Evolutionary conservation across 441 rosid genomes (phyloP).

Genomic region (Rhodomyrtus psidioides): DNA sequence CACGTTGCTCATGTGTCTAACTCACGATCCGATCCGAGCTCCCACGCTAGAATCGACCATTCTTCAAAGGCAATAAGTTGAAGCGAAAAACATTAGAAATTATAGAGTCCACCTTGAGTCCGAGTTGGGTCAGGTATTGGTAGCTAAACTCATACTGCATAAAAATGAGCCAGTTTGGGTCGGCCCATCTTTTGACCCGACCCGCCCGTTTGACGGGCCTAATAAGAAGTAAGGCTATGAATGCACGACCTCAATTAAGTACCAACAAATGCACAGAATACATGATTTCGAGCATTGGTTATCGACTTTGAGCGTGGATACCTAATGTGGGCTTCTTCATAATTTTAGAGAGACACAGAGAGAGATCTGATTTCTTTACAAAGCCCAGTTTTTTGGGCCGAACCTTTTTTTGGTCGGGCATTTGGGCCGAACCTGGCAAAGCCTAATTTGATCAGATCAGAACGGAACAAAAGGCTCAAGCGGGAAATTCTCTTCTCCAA

Average conservation of each 20-base stretch:
- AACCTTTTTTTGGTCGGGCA: background rate
- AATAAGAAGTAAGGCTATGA: background rate
- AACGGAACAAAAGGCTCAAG: background rate
- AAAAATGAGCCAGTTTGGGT: accelerated
- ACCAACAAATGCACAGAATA: background rate
- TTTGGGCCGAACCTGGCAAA: background rate
- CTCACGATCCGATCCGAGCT: background rate
- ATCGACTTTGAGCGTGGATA: background rate
- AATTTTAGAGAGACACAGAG: background rate
- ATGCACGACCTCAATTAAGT: background rate
- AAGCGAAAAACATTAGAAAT: background rate
- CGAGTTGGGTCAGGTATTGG: accelerated
- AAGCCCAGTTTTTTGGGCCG: background rate
- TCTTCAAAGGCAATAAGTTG: background rate
- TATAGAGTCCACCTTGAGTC: background rate
- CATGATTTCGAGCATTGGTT: background rate
- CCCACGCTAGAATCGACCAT: background rate
- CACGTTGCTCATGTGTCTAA: background rate
- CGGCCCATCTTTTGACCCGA: accelerated
- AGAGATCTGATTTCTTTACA: background rate
- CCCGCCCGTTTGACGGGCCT: background rate
- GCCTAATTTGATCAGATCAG: background rate
- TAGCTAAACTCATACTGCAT: accelerated
- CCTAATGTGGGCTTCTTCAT: background rate
- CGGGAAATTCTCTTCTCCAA: background rate